Percentiles rank a stretch among this genome's conserved stretches.
Conservation (phyloP, 2,329 filamentous ascomycete genomes). For the Atkinsonella texensis region DNA sequence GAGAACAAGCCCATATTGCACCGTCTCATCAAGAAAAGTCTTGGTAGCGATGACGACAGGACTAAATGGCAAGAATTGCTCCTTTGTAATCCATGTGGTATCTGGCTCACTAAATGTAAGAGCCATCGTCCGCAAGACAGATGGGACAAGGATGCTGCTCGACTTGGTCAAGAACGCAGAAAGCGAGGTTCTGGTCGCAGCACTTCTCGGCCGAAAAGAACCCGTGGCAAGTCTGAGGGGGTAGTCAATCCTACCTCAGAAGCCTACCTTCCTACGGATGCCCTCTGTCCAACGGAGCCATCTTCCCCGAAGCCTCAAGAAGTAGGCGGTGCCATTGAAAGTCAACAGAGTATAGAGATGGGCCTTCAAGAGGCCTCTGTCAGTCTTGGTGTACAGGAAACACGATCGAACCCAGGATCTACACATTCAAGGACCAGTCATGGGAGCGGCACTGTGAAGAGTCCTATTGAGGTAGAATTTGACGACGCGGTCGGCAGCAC, state of each 20-base stretch:
- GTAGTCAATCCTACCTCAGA: slow-evolving; percentile 39
- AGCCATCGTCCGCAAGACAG: slow-evolving; percentile 70
- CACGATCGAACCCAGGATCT: slow-evolving; percentile 25
- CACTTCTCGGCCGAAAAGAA: slow-evolving; percentile 33
- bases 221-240: slow-evolving; percentile 34
- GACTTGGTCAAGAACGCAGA: slow-evolving; percentile 38
- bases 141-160: slow-evolving; percentile 58
- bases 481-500: slow-evolving; percentile 42
- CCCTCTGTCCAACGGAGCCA: slow-evolving; percentile 33
- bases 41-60: slow-evolving; percentile 51
- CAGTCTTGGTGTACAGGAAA: slow-evolving; percentile 8
- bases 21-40: slow-evolving; percentile 65
- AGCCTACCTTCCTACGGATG: slow-evolving; percentile 41
- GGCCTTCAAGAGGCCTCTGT: neutral
- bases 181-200: slow-evolving; percentile 32
- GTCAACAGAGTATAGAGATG: neutral
- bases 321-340: slow-evolving; percentile 10
- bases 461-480: slow-evolving; percentile 42
- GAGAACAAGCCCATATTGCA: slow-evolving; percentile 53
- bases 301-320: slow-evolving; percentile 19
- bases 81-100: slow-evolving; percentile 90
- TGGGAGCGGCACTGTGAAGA: slow-evolving; percentile 42
- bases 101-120: slow-evolving; percentile 87
- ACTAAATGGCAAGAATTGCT: slow-evolving; percentile 57
- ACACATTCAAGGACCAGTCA: slow-evolving; percentile 43